A percentile compares a stretch with the other conserved stretches of the same genome.
Evolutionary conservation across 495 filamentous ascomycete species (phyloP).

Genomic region (Lophium mytilinum): DNA sequence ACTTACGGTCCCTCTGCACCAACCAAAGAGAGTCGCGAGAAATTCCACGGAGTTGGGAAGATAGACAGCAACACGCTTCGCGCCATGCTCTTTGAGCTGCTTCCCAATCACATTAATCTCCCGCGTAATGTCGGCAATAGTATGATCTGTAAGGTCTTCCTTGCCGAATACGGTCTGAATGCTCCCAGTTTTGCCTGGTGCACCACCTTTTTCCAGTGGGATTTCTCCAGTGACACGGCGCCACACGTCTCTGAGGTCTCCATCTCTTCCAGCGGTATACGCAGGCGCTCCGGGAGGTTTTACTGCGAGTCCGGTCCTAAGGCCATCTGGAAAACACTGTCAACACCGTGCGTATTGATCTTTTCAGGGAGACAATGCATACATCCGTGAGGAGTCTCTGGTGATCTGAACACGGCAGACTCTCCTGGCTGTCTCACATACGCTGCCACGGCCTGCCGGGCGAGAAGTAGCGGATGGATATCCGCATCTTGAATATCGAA

Average conservation of each 20-base stretch:
- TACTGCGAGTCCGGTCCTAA: constrained; percentile 75
- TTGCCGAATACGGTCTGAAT: constrained; percentile 75
- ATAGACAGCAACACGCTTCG: constrained; percentile 79
- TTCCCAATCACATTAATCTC: constrained; percentile 84
- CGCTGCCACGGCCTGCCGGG: constrained; percentile 69
- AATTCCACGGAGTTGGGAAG: constrained; percentile 91
- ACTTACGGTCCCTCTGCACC: constrained; percentile 7
- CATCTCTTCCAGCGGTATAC: constrained; percentile 74
- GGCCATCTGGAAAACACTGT: constrained; percentile 41
- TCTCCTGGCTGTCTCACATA: constrained; percentile 76
- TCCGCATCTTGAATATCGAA: constrained; percentile 66
- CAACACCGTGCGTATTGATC: background rate
- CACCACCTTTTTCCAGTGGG: constrained; percentile 37
- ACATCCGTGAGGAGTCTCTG: constrained; percentile 70
- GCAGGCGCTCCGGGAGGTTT: constrained; percentile 73
- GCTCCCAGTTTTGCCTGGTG: constrained; percentile 51
- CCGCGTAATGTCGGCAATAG: constrained; percentile 62
- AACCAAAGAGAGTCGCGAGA: constrained; percentile 62
- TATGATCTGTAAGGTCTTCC: constrained; percentile 61
- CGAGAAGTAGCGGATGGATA: constrained; percentile 81
- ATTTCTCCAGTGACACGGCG: constrained; percentile 59
- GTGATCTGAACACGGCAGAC: constrained; percentile 71
- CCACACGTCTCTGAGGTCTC: constrained; percentile 93
- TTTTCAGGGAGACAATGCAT: background rate
- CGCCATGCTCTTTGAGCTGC: constrained; percentile 57